Percentiles rank a stretch among this genome's conserved stretches.
These are phyloP conservation scores for Fusarium ambrosium DNA, from an alignment of 2,329 filamentous ascomycete species.

Conservation along the genomic window DNA sequence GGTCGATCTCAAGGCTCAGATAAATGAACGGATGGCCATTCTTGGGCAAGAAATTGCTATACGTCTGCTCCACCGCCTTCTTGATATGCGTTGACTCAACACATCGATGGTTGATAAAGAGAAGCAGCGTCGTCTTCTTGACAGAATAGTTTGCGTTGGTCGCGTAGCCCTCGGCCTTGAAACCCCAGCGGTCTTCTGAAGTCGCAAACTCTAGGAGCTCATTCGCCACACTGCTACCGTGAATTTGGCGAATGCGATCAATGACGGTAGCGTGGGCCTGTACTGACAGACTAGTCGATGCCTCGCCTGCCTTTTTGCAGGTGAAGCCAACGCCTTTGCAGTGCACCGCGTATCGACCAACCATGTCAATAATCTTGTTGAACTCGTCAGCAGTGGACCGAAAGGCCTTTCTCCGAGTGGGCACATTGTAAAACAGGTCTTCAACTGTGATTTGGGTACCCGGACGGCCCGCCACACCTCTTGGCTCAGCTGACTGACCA, in stretches of 20 bases:
- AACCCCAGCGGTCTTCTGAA: slow-evolving; percentile 83
- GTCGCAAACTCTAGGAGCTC: slow-evolving; percentile 85
- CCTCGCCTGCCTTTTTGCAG: slow-evolving; percentile 95
- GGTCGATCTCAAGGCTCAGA: slow-evolving; percentile 91
- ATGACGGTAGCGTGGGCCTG: slow-evolving; percentile 77
- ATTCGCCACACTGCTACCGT: slow-evolving; percentile 86
- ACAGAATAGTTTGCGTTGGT: slow-evolving; percentile 96
- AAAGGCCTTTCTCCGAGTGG: slow-evolving; percentile 88
- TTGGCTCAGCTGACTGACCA: slow-evolving; percentile 87
- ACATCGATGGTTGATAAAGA: slow-evolving; percentile 97
- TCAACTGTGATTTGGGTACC: slow-evolving; percentile 98
- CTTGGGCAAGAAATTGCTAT: slow-evolving; percentile 89
- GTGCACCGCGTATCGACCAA: slow-evolving; percentile 93
- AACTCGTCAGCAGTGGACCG: slow-evolving; percentile 94
- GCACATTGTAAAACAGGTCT: slow-evolving; percentile 97
- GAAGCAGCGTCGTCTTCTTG: slow-evolving; percentile 86
- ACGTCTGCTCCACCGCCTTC: slow-evolving; percentile 92
- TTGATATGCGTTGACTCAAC: slow-evolving; percentile 92
- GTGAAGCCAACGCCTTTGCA: slow-evolving; percentile 93
- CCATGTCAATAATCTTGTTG: slow-evolving; percentile 96
- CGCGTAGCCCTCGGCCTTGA: slow-evolving; percentile 82
- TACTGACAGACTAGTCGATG: slow-evolving; percentile 84
- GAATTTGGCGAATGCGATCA: slow-evolving; percentile 91
- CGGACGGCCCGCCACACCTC: slow-evolving; percentile 85
- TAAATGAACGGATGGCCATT: slow-evolving; percentile 95